phyloP scores from a whole-genome alignment of 176 grass and related monocot genomes.

The Canna indica region DNA sequence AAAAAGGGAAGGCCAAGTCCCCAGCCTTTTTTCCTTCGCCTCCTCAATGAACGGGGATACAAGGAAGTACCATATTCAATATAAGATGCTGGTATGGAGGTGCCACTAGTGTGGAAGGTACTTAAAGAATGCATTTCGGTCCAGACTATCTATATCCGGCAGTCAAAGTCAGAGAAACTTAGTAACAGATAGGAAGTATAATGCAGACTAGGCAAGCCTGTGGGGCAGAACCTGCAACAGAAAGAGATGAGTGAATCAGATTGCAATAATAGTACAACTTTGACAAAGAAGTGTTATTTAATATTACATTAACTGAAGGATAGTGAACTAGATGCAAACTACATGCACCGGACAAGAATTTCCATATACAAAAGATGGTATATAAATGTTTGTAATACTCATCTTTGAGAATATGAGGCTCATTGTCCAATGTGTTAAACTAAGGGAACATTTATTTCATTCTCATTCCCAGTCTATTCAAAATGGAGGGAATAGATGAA shows the following conservation, averaged over 20 bases:
- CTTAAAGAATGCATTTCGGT: slow-evolving; percentile 21
- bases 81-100: not conserved
- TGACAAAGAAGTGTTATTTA: no score
- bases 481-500: no score
- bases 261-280: not conserved
- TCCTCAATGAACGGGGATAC: not conserved
- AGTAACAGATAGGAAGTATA: not conserved
- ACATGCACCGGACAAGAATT: no score
- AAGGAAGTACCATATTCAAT: slow-evolving; percentile 8
- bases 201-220: not conserved
- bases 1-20: not conserved
- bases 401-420: no score
- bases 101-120: not conserved
- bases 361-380: no score
- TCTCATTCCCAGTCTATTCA: no score
- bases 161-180: not conserved
- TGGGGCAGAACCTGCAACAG: not conserved
- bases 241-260: not conserved
- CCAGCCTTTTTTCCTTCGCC: slow-evolving; percentile 5
- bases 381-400: no score
- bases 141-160: not conserved
- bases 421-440: no score
- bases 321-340: no score
- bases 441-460: no score
- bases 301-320: no score